Conservation (phyloP, 768 basidiomycete genomes). For the Suillus placidus region DNA sequence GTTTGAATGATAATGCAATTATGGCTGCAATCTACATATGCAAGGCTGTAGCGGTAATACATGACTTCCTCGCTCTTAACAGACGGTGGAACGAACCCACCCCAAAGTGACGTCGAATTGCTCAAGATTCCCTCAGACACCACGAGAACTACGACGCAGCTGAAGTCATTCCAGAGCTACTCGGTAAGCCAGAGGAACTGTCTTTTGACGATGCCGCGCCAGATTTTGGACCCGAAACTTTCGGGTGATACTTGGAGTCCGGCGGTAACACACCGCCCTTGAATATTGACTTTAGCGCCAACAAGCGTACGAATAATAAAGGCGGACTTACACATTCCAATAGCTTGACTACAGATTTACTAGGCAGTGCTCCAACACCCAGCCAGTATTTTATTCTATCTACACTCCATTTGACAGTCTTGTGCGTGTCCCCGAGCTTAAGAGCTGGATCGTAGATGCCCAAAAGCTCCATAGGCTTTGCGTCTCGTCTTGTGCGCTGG, state of each 20-base stretch:
- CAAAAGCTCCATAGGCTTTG: conserved; percentile 83
- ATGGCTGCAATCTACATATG: conserved; percentile 5
- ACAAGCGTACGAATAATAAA: background rate
- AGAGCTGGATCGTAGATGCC: conserved; percentile 82
- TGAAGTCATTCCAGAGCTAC: conserved; percentile 2
- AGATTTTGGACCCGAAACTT: conserved; percentile 27
- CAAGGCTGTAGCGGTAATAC: background rate
- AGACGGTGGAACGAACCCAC: conserved; percentile 4
- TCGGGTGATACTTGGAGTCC: conserved; percentile 56
- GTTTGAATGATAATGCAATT: conserved; percentile 6
- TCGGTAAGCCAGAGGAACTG: background rate
- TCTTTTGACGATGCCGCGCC: background rate
- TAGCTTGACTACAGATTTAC: conserved; percentile 72
- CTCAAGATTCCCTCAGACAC: background rate
- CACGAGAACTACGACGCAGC: conserved; percentile 15
- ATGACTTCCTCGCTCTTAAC: background rate
- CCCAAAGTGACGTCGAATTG: conserved; percentile 10
- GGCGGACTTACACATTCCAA: conserved; percentile 66
- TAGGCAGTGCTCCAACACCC: conserved; percentile 80
- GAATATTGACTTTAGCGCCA: conserved; percentile 13
- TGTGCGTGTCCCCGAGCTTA: conserved; percentile 52
- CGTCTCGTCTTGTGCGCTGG: conserved; percentile 71
- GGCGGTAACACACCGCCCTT: conserved; percentile 67
- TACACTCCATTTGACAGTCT: conserved; percentile 87
- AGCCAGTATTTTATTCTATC: conserved; percentile 92